phyloP scores from a whole-genome alignment of 306 rosid genomes.

The Citrullus colocynthis region DNA sequence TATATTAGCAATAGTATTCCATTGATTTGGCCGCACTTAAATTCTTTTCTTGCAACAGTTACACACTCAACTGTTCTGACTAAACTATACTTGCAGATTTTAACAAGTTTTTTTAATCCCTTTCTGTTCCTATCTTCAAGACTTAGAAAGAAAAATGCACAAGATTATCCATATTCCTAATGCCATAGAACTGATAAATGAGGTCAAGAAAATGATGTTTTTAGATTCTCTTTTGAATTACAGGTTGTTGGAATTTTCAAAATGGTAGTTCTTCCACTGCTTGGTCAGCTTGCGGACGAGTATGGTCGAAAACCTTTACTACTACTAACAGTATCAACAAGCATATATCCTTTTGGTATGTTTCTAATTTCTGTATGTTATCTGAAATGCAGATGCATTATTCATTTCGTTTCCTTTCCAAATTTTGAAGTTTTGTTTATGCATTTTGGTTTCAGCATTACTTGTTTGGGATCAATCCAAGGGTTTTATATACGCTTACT shows the following conservation, averaged over 20 bases:
- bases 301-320: slow-evolving; percentile 70
- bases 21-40: neutral
- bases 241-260: slow-evolving; percentile 69
- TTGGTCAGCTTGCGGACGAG: slow-evolving; percentile 86
- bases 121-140: neutral
- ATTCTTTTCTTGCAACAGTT: neutral
- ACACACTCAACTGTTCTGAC: neutral
- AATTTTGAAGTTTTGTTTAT: neutral
- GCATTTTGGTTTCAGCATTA: slow-evolving; percentile 22
- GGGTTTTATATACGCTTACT: slow-evolving; percentile 44
- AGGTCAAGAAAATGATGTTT: neutral
- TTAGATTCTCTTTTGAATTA: neutral
- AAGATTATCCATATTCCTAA: neutral
- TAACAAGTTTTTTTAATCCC: neutral
- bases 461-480: slow-evolving; percentile 37
- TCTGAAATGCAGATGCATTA: neutral
- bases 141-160: neutral
- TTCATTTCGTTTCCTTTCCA: neutral
- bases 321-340: slow-evolving; percentile 43
- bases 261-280: slow-evolving; percentile 63
- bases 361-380: neutral
- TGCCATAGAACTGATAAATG: neutral
- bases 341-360: slow-evolving; percentile 60
- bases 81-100: neutral
- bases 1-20: neutral